A percentile compares a stretch with the other conserved stretches of the same genome.
phyloP scores from a whole-genome alignment of 73 alveolate genomes.

The Blepharisma japonicum region DNA sequence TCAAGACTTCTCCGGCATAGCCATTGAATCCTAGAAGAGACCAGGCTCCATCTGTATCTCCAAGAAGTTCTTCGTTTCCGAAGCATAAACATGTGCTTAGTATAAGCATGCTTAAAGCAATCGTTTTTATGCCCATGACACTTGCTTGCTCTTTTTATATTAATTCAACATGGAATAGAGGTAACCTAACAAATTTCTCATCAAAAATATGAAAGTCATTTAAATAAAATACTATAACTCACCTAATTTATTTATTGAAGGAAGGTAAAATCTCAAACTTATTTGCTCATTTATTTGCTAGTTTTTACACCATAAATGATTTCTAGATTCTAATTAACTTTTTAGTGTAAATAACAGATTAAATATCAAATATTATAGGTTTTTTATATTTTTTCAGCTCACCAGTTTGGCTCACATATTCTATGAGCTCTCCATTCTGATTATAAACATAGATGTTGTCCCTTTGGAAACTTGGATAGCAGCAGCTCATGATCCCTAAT shows the following conservation, averaged over 20 bases:
- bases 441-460: neutral
- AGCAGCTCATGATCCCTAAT: neutral
- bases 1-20: conserved; percentile 16
- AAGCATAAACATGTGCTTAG: too few species aligned
- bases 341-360: neutral
- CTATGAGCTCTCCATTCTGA: neutral
- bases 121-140: too few species aligned
- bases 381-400: neutral
- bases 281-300: too few species aligned
- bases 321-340: neutral
- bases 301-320: neutral
- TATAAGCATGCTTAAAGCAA: too few species aligned
- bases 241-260: too few species aligned
- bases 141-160: too few species aligned
- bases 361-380: neutral
- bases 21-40: conserved; percentile 2
- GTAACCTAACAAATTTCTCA: neutral
- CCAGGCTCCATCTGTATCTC: conserved; percentile 26
- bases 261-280: too few species aligned
- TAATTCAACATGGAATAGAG: too few species aligned
- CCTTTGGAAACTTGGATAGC: neutral
- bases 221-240: neutral
- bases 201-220: neutral
- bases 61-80: neutral
- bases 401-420: neutral